phyloP scores from a whole-genome alignment of 2,329 filamentous ascomycete species.

The Nothophoma quercina region DNA sequence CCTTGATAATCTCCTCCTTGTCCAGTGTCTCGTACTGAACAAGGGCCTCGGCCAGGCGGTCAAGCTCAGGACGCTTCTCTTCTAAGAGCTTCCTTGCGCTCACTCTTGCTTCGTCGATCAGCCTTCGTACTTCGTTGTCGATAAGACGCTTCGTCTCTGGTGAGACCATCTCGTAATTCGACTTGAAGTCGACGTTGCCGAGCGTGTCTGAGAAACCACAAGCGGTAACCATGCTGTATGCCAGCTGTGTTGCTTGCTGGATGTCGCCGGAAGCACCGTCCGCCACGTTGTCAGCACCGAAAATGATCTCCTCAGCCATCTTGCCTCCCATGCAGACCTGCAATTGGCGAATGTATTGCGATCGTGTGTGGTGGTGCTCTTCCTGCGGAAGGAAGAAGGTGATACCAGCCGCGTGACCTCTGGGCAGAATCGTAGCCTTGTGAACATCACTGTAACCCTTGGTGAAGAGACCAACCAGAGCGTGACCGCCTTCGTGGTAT shows the following conservation, averaged over 20 bases:
- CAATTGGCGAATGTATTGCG: slow-evolving; percentile 81
- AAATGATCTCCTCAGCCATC: slow-evolving; percentile 89
- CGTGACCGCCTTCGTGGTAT: slow-evolving; percentile 95
- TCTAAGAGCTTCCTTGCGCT: slow-evolving; percentile 76
- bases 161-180: slow-evolving; percentile 81
- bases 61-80: slow-evolving; percentile 81
- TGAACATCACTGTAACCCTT: slow-evolving; percentile 81
- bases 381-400: slow-evolving; percentile 91
- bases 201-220: slow-evolving; percentile 89
- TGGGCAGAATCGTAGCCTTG: slow-evolving; percentile 96
- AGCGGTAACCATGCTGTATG: slow-evolving; percentile 86
- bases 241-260: slow-evolving; percentile 78
- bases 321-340: slow-evolving; percentile 86
- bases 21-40: slow-evolving; percentile 94
- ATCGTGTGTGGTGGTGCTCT: slow-evolving; percentile 80
- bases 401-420: slow-evolving; percentile 84
- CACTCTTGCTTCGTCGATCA: slow-evolving; percentile 81
- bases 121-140: slow-evolving; percentile 84
- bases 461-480: slow-evolving; percentile 85
- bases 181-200: slow-evolving; percentile 87
- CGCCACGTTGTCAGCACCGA: slow-evolving; percentile 88
- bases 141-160: slow-evolving; percentile 86
- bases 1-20: slow-evolving; percentile 87
- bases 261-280: slow-evolving; percentile 88
- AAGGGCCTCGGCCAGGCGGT: slow-evolving; percentile 85